Evolutionary conservation across 2,329 filamentous ascomycete species (phyloP).

Genomic region (Neonectria sp.): DNA sequence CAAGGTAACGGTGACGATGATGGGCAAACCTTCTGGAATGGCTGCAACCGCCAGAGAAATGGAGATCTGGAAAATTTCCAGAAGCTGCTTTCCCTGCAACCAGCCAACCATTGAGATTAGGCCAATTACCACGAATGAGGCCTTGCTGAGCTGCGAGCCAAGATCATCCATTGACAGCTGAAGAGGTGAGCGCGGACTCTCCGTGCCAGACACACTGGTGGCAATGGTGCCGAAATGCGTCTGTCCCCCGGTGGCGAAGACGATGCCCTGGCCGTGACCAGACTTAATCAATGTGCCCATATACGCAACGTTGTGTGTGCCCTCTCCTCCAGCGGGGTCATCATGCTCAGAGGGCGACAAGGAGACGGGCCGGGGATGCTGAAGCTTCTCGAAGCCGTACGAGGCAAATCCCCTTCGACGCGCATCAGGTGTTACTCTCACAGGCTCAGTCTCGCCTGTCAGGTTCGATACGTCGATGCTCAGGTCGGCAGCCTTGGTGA

Average conservation of each 20-base stretch:
- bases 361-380: conserved; percentile 59
- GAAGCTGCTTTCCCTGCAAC: conserved; percentile 87
- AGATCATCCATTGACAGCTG: conserved; percentile 98
- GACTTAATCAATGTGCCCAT: conserved; percentile 98
- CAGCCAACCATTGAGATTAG: conserved; percentile 94
- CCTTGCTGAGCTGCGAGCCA: conserved; percentile 95
- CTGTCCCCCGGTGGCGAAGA: conserved; percentile 94
- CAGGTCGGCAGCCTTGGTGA: conserved; percentile 90
- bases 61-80: conserved; percentile 98
- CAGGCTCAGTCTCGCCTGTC: conserved; percentile 96
- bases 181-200: conserved; percentile 93
- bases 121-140: conserved; percentile 94
- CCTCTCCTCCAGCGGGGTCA: conserved; percentile 69
- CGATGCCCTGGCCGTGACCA: conserved; percentile 94
- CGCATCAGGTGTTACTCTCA: conserved; percentile 81
- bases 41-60: conserved; percentile 97
- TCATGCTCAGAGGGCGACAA: conserved; percentile 65
- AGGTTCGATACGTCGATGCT: conserved; percentile 97
- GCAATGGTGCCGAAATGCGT: conserved; percentile 98
- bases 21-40: conserved; percentile 95
- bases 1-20: conserved; percentile 97
- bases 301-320: conserved; percentile 93
- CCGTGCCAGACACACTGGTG: conserved; percentile 92
- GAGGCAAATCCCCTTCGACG: conserved; percentile 51
- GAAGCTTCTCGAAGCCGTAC: conserved; percentile 48